A percentile compares a stretch with the other conserved stretches of the same genome.
phyloP scores from a whole-genome alignment of 306 rosid genomes.

The Lathyrus aphaca region DNA sequence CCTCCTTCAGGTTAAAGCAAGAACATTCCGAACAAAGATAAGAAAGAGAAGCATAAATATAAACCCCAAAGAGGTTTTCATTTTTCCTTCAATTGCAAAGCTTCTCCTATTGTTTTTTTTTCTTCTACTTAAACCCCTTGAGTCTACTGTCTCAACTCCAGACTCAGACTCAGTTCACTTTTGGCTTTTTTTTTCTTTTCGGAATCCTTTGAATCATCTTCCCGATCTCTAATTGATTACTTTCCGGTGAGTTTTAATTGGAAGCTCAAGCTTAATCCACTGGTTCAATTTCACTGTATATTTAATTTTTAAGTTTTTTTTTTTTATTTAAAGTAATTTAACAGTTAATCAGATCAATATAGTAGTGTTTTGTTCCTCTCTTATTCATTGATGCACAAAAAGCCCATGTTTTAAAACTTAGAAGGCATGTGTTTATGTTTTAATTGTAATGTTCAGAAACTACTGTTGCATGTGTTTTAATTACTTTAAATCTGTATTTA shows the following conservation, averaged over 20 bases:
- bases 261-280: conserved; percentile 29
- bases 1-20: conserved; percentile 61
- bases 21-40: conserved; percentile 18
- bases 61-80: neutral
- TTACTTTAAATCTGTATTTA: neutral
- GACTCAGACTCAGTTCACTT: conserved; percentile 27
- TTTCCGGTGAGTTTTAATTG: conserved; percentile 44
- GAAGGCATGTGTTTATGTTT: neutral
- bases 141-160: conserved; percentile 37
- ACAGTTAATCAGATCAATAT: neutral
- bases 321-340: neutral
- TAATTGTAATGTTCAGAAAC: neutral
- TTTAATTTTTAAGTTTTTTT: conserved; percentile 5
- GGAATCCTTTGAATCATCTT: neutral
- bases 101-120: conserved; percentile 7
- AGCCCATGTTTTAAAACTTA: neutral
- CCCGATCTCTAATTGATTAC: conserved; percentile 56
- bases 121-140: conserved; percentile 36
- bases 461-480: neutral
- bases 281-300: conserved; percentile 30
- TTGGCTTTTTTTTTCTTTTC: neutral
- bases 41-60: neutral
- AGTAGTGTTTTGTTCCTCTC: neutral
- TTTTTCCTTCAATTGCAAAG: neutral
- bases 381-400: neutral